Evolutionary conservation across 768 basidiomycete species (phyloP).

Genomic region (Butyriboletus loyo): DNA sequence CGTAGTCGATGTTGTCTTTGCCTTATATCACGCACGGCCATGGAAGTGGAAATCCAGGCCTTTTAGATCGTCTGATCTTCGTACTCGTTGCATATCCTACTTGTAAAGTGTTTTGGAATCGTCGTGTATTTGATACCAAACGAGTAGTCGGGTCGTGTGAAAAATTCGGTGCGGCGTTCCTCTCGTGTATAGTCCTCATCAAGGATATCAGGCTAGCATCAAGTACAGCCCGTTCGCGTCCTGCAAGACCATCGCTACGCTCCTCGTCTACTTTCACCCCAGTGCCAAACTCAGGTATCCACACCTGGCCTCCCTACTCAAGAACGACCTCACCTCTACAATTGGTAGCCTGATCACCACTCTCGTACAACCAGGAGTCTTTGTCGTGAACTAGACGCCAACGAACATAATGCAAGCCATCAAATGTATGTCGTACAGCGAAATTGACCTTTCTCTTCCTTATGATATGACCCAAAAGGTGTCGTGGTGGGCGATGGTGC

Average conservation of each 20-base stretch:
- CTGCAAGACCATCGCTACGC: constrained; percentile 1
- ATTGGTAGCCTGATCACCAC: constrained; percentile 14
- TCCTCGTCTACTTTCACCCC: background rate
- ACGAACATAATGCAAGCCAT: constrained; percentile 73
- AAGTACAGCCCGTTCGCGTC: constrained; percentile 20
- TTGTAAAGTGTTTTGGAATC: constrained; percentile 33
- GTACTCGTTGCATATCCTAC: constrained; percentile 25
- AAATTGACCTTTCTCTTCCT: constrained; percentile 27
- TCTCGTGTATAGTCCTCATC: constrained; percentile 20
- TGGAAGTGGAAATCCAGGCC: constrained; percentile 3
- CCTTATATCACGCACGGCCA: constrained; percentile 11
- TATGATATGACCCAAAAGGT: constrained; percentile 49
- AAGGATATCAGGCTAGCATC: constrained; percentile 29
- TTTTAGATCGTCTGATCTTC: constrained; percentile 5
- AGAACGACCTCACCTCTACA: constrained; percentile 9
- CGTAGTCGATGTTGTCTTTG: constrained; percentile 11
- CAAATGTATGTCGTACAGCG: constrained; percentile 61
- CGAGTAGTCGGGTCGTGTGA: constrained; percentile 21
- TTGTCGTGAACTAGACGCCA: constrained; percentile 15
- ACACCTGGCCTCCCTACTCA: background rate
- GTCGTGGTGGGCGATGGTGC: constrained; percentile 99
- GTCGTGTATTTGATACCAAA: constrained; percentile 22
- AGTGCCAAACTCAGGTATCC: constrained; percentile 4
- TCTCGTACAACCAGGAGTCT: constrained; percentile 12
- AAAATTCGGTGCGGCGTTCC: constrained; percentile 18